Conservation (phyloP, 768 basidiomycete species). For the Butyriboletus loyo region DNA sequence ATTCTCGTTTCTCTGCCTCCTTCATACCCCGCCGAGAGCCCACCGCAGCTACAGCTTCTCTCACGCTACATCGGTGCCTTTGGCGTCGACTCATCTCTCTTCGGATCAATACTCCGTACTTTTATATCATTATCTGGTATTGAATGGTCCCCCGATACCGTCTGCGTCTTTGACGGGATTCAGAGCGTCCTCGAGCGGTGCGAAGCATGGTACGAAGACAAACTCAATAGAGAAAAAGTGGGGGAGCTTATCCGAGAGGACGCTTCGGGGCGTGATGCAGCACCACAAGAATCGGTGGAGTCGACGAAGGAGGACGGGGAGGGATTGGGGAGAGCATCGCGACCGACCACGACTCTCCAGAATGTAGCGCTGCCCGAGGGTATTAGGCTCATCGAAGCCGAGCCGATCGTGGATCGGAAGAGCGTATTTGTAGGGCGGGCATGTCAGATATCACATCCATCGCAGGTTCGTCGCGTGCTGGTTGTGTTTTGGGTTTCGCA, state of each 20-base stretch:
- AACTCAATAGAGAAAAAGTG: slow-evolving; percentile 51
- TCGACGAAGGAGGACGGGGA: slow-evolving; percentile 6
- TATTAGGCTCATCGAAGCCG: slow-evolving; percentile 65
- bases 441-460: slow-evolving; percentile 72
- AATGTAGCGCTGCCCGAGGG: slow-evolving; percentile 48
- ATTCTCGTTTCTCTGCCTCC: slow-evolving; percentile 57
- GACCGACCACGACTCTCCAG: slow-evolving; percentile 1
- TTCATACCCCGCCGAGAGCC: slow-evolving; percentile 61
- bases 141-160: slow-evolving; percentile 70
- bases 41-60: slow-evolving; percentile 82
- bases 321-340: background rate
- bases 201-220: slow-evolving; percentile 69
- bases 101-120: slow-evolving; percentile 74
- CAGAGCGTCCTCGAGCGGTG: slow-evolving; percentile 71
- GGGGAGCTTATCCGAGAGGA: slow-evolving; percentile 59
- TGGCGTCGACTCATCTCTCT: slow-evolving; percentile 68
- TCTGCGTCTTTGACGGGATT: slow-evolving; percentile 87
- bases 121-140: slow-evolving; percentile 76
- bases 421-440: slow-evolving; percentile 85
- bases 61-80: slow-evolving; percentile 82
- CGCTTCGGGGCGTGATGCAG: slow-evolving; percentile 26
- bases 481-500: background rate
- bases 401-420: slow-evolving; percentile 83
- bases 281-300: slow-evolving; percentile 4
- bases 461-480: slow-evolving; percentile 49